phyloP scores from a whole-genome alignment of 495 filamentous ascomycete species.

The Penicillium desertorum region DNA sequence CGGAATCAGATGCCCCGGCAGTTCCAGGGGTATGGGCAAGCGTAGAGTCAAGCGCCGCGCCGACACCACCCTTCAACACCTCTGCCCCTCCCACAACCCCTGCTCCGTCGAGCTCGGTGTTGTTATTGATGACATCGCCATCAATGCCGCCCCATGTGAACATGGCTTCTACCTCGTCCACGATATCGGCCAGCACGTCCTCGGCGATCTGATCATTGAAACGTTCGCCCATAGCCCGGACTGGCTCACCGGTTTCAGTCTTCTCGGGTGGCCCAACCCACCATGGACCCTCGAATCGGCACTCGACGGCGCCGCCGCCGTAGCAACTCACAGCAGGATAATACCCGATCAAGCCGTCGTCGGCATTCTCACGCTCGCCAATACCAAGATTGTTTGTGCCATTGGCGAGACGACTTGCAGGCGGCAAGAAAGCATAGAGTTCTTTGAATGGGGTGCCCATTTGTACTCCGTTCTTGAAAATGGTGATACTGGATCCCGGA shows the following conservation, averaged over 20 bases:
- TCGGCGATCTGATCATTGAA: constrained; percentile 95
- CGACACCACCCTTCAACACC: constrained; percentile 38
- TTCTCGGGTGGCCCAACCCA: constrained; percentile 72
- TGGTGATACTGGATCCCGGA: constrained; percentile 77
- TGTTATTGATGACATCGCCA: constrained; percentile 38
- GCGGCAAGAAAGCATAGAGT: constrained; percentile 87
- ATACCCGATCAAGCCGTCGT: constrained; percentile 93
- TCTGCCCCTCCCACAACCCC: constrained; percentile 40
- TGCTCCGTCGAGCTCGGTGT: constrained; percentile 29
- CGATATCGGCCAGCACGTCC: constrained; percentile 85
- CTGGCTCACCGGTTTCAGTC: constrained; percentile 34
- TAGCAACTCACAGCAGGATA: constrained; percentile 93
- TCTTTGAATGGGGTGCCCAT: constrained; percentile 88
- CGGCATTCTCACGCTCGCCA: constrained; percentile 75
- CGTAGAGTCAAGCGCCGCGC: constrained; percentile 36
- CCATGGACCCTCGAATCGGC: constrained; percentile 88
- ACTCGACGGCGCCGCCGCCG: constrained; percentile 82
- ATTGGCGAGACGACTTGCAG: constrained; percentile 66
- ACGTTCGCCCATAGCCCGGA: constrained; percentile 69
- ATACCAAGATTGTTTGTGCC: constrained; percentile 64
- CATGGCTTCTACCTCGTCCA: constrained; percentile 81
- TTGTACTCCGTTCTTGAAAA: constrained; percentile 87
- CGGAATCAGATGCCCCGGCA: constrained; percentile 25
- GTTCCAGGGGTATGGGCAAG: constrained; percentile 20
- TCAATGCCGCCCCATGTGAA: constrained; percentile 47